phyloP scores from a whole-genome alignment of 1,284 basidiomycete genomes.

The Grifola frondosa region DNA sequence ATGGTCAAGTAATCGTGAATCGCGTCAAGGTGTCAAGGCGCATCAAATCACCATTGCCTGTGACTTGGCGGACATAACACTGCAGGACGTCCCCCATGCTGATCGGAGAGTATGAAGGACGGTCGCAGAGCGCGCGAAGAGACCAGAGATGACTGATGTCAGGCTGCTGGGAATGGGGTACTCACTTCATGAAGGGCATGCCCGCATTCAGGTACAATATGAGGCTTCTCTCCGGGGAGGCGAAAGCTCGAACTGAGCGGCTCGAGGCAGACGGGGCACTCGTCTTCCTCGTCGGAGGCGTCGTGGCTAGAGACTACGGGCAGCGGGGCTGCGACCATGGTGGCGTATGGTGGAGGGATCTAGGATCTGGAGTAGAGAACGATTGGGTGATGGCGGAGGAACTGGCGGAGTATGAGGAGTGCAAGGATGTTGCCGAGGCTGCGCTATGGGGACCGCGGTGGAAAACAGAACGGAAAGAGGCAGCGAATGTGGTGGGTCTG shows the following conservation, averaged over 20 bases:
- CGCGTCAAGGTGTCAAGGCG: no score
- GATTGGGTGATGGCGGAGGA: conserved; percentile 26
- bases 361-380: conserved; percentile 19
- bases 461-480: conserved; percentile 41
- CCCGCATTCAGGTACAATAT: conserved; percentile 96
- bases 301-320: conserved; percentile 69
- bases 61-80: no score
- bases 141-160: background rate
- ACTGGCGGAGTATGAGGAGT: conserved; percentile 35
- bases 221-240: conserved; percentile 92
- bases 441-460: conserved; percentile 32
- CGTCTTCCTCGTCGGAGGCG: conserved; percentile 70
- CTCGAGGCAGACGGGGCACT: conserved; percentile 90
- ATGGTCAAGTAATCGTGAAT: no score
- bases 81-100: no score
- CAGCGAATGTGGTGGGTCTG: conserved; percentile 34
- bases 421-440: conserved; percentile 37
- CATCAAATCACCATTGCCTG: no score
- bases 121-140: background rate
- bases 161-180: background rate
- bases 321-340: conserved; percentile 58
- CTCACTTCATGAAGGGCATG: conserved; percentile 92
- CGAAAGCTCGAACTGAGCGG: conserved; percentile 85
- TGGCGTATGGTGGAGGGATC: conserved; percentile 44
- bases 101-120: background rate